Percentiles rank a stretch among this genome's conserved stretches.
Conservation (phyloP, 345 rosid species). For the Isatis tinctoria region DNA sequence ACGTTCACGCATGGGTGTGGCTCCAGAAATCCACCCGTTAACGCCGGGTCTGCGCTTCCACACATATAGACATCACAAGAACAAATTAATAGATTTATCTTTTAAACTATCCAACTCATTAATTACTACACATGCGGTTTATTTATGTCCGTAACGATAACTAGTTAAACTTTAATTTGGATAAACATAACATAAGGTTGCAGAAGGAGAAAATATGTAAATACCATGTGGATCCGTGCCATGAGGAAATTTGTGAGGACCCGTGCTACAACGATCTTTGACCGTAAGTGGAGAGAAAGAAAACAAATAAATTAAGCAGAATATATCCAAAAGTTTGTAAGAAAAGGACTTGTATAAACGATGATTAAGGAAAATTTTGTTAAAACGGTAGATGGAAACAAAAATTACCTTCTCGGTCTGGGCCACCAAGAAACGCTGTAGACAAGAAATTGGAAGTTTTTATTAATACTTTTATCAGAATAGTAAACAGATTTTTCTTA, state of each 20-base stretch:
- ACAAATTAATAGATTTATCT: neutral
- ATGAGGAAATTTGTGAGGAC: neutral
- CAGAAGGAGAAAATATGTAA: neutral
- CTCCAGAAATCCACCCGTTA: neutral
- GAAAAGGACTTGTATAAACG: too few relatives aligned
- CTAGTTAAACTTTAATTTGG: neutral
- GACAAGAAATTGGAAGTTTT: too few relatives aligned
- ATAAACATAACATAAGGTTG: too few relatives aligned
- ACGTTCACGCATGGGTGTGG: neutral
- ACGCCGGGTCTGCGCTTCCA: slow-evolving; percentile 4
- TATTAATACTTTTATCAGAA: too few relatives aligned
- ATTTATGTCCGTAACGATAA: neutral
- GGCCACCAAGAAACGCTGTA: neutral
- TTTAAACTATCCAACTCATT: neutral
- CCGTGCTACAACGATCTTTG: neutral
- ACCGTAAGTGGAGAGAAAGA: too few relatives aligned
- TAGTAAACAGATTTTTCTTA: too few relatives aligned
- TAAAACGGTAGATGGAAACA: too few relatives aligned
- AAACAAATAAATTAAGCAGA: too few relatives aligned
- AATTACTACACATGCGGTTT: neutral
- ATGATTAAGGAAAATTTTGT: too few relatives aligned
- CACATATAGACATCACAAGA: neutral
- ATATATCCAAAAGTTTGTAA: too few relatives aligned
- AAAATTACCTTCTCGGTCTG: neutral
- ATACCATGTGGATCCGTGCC: slow-evolving; percentile 12